Conservation (phyloP, 140 eudicot species). For the Oenanthe javanica region DNA sequence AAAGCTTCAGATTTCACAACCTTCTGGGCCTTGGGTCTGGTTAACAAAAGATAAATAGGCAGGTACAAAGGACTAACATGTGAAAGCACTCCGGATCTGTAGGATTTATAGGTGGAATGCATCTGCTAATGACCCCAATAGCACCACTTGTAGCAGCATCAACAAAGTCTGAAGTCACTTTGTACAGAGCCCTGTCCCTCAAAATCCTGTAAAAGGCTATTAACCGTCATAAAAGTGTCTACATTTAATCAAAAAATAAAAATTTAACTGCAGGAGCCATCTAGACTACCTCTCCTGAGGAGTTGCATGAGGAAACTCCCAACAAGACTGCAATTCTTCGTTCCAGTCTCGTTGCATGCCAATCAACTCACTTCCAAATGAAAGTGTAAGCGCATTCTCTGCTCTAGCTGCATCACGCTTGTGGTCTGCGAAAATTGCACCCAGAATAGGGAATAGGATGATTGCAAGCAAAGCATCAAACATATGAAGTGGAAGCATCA, state of each 20-base stretch:
- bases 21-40: not conserved
- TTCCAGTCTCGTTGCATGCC: constrained; percentile 99
- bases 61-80: constrained; percentile 56
- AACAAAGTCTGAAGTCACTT: constrained; percentile 94
- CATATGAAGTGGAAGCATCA: too few species aligned
- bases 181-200: constrained; percentile 93
- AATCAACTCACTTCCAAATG: constrained; percentile 96
- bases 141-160: constrained; percentile 99
- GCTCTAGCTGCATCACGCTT: constrained; percentile 98
- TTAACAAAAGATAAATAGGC: not conserved
- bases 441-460: not conserved
- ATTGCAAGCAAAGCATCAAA: constrained; percentile 6
- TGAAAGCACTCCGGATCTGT: constrained; percentile 99
- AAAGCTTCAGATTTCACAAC: not conserved
- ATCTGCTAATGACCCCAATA: constrained; percentile 92
- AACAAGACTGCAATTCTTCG: constrained; percentile 93
- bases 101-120: constrained; percentile 98
- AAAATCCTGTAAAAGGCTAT: constrained; percentile 50
- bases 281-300: constrained; percentile 72
- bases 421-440: constrained; percentile 46
- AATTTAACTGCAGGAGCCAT: not conserved
- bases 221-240: not conserved
- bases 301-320: constrained; percentile 88
- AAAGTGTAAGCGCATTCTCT: constrained; percentile 78
- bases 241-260: not conserved